Evolutionary conservation across 768 basidiomycete genomes (phyloP).

Genomic region (Coprinellus micaceus): DNA sequence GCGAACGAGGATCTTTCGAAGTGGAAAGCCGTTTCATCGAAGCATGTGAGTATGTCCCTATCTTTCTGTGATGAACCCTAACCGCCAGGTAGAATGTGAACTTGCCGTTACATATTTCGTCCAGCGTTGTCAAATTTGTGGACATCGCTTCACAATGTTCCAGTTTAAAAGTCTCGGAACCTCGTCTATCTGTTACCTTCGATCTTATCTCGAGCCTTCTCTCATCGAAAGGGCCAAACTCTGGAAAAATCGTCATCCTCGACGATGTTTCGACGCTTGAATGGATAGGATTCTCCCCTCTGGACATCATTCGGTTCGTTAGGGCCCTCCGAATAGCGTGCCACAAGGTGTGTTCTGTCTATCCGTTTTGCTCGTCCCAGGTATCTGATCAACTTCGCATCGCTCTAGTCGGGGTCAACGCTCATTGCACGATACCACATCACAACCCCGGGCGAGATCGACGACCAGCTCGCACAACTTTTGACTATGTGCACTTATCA

Average conservation of each 20-base stretch:
- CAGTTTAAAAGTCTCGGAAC: background rate
- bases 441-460: constrained; percentile 49
- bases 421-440: constrained; percentile 66
- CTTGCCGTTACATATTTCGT: constrained; percentile 6
- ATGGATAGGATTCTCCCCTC: constrained; percentile 60
- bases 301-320: constrained; percentile 52
- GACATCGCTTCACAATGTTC: constrained; percentile 26
- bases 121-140: constrained; percentile 49
- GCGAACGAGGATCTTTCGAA: constrained; percentile 52
- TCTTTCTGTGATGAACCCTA: constrained; percentile 31
- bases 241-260: constrained; percentile 51
- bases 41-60: constrained; percentile 48
- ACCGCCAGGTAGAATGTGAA: constrained; percentile 24
- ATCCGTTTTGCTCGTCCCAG: background rate
- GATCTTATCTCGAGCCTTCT: constrained; percentile 12
- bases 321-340: constrained; percentile 60
- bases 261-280: constrained; percentile 67
- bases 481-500: constrained; percentile 66
- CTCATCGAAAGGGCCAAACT: constrained; percentile 14
- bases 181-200: constrained; percentile 31
- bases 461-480: constrained; percentile 56
- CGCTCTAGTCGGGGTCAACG: constrained; percentile 51
- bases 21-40: constrained; percentile 63
- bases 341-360: constrained; percentile 38
- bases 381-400: constrained; percentile 1